These are phyloP conservation scores for Penicillium salamii DNA, from an alignment of 495 filamentous ascomycete genomes.

Conservation along the genomic window DNA sequence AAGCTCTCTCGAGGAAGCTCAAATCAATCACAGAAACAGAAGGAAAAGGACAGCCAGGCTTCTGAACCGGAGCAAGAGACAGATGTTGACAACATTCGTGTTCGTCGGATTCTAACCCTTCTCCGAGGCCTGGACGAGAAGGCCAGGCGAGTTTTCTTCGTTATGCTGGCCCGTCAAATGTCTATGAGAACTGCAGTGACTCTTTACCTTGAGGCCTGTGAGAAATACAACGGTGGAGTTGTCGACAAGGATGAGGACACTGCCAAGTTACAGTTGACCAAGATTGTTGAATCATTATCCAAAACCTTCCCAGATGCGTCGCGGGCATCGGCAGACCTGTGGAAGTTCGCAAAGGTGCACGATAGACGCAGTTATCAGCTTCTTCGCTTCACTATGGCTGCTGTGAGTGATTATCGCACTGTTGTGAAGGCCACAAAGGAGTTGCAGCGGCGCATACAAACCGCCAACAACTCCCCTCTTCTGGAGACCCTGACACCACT, in stretches of 20 bases:
- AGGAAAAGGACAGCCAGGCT: constrained; percentile 39
- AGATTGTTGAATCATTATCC: constrained; percentile 63
- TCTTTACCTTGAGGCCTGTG: constrained; percentile 72
- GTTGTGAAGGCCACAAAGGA: constrained; percentile 88
- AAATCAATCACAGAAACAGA: constrained; percentile 58
- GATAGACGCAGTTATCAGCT: constrained; percentile 90
- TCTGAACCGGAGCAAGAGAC: constrained; percentile 48
- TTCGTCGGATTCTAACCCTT: constrained; percentile 79
- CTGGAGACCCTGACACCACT: constrained; percentile 80
- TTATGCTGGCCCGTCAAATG: constrained; percentile 72
- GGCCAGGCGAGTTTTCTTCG: constrained; percentile 84
- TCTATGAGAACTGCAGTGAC: constrained; percentile 66
- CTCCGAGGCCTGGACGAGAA: constrained; percentile 73
- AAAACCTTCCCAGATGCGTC: constrained; percentile 72
- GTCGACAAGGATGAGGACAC: constrained; percentile 68
- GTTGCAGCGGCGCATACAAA: constrained; percentile 75
- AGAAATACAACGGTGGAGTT: constrained; percentile 82
- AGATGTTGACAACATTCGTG: constrained; percentile 80
- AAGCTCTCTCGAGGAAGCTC: constrained; percentile 59
- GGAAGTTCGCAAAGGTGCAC: constrained; percentile 88
- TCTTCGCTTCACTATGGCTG: constrained; percentile 76
- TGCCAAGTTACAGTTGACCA: constrained; percentile 64
- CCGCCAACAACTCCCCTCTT: constrained; percentile 55
- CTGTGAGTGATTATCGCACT: constrained; percentile 89
- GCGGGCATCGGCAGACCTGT: constrained; percentile 66